These are phyloP conservation scores for Moricandia moricandioides DNA, from an alignment of 345 rosid genomes.

Conservation along the genomic window DNA sequence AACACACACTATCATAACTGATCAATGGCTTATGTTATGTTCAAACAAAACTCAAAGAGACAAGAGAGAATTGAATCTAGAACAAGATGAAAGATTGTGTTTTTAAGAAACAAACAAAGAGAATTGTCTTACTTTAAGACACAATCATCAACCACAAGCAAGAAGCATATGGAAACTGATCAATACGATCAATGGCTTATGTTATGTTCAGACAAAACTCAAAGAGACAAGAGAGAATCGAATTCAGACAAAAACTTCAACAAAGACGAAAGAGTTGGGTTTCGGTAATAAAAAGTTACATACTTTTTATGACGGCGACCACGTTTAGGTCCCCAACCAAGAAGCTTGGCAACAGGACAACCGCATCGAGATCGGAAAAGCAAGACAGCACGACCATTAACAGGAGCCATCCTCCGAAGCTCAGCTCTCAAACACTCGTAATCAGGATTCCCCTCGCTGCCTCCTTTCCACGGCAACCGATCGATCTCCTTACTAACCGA, in stretches of 20 bases:
- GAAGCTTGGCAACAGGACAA: constrained; percentile 80
- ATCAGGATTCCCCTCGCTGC: constrained; percentile 72
- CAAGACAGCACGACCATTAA: constrained; percentile 82
- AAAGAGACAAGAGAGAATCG: not conserved
- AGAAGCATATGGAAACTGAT: not conserved
- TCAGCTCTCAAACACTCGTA: constrained; percentile 90
- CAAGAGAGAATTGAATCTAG: not conserved
- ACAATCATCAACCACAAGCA: not conserved
- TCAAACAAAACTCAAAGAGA: not conserved
- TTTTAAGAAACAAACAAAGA: no score
- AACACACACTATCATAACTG: not conserved
- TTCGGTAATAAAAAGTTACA: constrained; percentile 28
- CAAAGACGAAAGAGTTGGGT: not conserved
- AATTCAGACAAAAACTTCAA: not conserved
- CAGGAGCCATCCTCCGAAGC: constrained; percentile 88
- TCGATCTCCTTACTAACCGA: constrained; percentile 62
- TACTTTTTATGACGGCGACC: constrained; percentile 85
- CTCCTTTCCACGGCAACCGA: constrained; percentile 90
- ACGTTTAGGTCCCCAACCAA: constrained; percentile 86
- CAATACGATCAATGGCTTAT: not conserved
- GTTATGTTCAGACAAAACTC: not conserved
- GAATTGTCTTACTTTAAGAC: not conserved
- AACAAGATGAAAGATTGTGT: not conserved
- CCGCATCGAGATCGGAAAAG: constrained; percentile 86
- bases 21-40: not conserved